phyloP scores from a whole-genome alignment of 73 alveolate species.

The Tetrahymena borealis region DNA sequence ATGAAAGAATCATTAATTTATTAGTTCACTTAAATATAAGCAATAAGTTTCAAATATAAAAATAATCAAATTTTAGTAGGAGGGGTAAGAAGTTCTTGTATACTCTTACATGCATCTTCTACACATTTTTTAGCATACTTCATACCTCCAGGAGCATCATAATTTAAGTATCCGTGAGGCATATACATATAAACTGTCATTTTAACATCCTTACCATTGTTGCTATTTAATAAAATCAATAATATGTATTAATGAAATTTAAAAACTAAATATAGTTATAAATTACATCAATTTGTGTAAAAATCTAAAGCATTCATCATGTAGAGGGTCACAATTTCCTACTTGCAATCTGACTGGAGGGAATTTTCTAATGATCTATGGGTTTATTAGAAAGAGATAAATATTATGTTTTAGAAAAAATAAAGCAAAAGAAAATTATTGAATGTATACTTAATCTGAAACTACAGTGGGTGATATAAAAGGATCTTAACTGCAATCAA shows the following conservation, averaged over 20 bases:
- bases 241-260: background rate
- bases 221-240: background rate
- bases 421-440: background rate
- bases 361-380: conserved; percentile 35
- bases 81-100: background rate
- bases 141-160: conserved; percentile 34
- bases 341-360: conserved; percentile 69
- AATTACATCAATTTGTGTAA: conserved; percentile 30
- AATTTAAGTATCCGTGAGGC: conserved; percentile 35
- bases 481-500: conserved; percentile 50
- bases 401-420: background rate
- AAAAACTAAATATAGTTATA: background rate
- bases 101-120: conserved; percentile 5
- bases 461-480: conserved; percentile 59
- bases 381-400: background rate
- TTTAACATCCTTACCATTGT: conserved; percentile 9
- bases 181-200: conserved; percentile 19
- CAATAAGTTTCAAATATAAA: no score
- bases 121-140: conserved; percentile 20
- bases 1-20: no score
- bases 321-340: conserved; percentile 66
- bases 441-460: conserved; percentile 50
- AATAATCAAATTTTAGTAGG: no score
- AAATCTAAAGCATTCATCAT: conserved; percentile 55
- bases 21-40: no score